A percentile compares a stretch with the other conserved stretches of the same genome.
Evolutionary conservation across 2,329 filamentous ascomycete species (phyloP).

Genomic region (Sphaerulina musiva): DNA sequence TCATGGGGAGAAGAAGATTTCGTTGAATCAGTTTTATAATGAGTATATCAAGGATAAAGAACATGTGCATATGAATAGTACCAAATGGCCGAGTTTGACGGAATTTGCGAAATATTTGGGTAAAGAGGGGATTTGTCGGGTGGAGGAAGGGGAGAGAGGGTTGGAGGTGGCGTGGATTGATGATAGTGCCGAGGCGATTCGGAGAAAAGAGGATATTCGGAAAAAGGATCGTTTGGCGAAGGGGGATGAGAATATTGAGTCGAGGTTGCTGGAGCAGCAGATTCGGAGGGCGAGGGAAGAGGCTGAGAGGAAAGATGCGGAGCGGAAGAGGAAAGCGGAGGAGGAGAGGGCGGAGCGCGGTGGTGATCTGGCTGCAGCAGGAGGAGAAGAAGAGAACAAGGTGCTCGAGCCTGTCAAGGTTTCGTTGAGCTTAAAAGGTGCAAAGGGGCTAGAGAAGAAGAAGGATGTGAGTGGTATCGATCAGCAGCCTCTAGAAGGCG

Average conservation of each 20-base stretch:
- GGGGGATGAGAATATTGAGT: slow-evolving; percentile 84
- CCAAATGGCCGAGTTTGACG: slow-evolving; percentile 78
- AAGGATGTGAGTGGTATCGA: slow-evolving; percentile 10
- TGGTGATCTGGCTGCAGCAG: neutral
- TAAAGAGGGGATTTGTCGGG: slow-evolving; percentile 76
- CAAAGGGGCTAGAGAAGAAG: slow-evolving; percentile 22
- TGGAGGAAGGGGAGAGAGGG: slow-evolving; percentile 85
- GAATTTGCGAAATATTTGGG: slow-evolving; percentile 87
- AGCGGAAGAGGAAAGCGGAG: slow-evolving; percentile 40
- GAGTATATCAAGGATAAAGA: slow-evolving; percentile 82
- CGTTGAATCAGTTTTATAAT: slow-evolving; percentile 92
- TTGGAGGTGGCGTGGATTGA: slow-evolving; percentile 87
- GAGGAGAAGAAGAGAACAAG: slow-evolving; percentile 39
- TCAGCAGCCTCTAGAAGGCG: slow-evolving; percentile 16
- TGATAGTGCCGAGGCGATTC: slow-evolving; percentile 77
- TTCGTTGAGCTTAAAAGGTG: slow-evolving; percentile 30
- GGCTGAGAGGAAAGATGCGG: slow-evolving; percentile 53
- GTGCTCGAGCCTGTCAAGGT: slow-evolving; percentile 32
- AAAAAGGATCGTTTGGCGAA: slow-evolving; percentile 82
- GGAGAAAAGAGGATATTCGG: slow-evolving; percentile 70
- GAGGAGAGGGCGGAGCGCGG: slow-evolving; percentile 13
- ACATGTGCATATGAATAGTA: slow-evolving; percentile 91
- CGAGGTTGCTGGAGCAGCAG: slow-evolving; percentile 75
- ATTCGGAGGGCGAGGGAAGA: slow-evolving; percentile 66
- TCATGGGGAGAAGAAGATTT: slow-evolving; percentile 84